These are phyloP conservation scores for Talaromyces sp. DNA, from an alignment of 2,329 filamentous ascomycete genomes.

Conservation along the genomic window DNA sequence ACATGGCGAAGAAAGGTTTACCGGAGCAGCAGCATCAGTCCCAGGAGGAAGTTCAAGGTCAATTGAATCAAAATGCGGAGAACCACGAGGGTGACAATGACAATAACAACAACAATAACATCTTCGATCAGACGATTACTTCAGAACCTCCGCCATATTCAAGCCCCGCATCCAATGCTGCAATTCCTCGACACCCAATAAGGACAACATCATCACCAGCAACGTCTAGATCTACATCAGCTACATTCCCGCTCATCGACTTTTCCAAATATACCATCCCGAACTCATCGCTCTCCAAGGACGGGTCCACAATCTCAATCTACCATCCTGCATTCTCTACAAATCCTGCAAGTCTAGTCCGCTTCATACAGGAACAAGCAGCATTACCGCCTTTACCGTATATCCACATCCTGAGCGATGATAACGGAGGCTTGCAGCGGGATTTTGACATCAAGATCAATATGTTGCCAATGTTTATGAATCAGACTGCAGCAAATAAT, in stretches of 20 bases:
- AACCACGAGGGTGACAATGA: neutral
- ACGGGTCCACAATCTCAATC: constrained; percentile 26
- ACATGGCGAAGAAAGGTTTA: neutral
- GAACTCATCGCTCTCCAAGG: constrained; percentile 24
- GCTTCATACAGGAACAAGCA: constrained; percentile 29
- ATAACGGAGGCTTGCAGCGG: constrained; percentile 13
- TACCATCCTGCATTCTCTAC: constrained; percentile 23
- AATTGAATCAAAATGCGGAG: constrained; percentile 2
- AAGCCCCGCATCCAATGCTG: constrained; percentile 5
- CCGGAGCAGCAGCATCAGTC: neutral
- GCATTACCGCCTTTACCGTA: constrained; percentile 28
- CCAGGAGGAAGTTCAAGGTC: neutral
- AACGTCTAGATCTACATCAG: constrained; percentile 11
- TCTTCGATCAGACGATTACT: constrained; percentile 14
- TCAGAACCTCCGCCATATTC: constrained; percentile 21
- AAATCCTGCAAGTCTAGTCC: constrained; percentile 23
- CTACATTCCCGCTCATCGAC: constrained; percentile 23
- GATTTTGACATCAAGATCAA: constrained; percentile 30
- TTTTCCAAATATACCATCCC: constrained; percentile 28
- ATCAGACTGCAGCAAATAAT: neutral
- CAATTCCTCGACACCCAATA: neutral
- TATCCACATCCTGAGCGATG: constrained; percentile 26
- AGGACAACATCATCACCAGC: neutral
- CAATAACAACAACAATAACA: constrained; percentile 1
- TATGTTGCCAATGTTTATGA: constrained; percentile 25